Evolutionary conservation across 1,284 basidiomycete species (phyloP), one percentile per base, ranked within the genome.

Genomic region (Cryptococcus sp.): DNA sequence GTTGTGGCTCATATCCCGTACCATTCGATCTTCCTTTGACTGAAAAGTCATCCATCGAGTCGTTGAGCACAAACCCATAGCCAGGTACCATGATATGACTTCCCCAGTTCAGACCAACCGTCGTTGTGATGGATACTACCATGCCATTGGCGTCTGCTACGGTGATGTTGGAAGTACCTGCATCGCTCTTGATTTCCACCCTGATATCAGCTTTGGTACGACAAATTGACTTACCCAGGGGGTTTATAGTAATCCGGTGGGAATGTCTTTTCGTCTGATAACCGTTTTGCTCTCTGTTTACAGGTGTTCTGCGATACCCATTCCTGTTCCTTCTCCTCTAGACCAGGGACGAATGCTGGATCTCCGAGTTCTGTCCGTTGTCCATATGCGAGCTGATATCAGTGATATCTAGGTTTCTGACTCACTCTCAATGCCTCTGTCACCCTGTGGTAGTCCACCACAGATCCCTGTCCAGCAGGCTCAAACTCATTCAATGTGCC

Each of bases 21-120:
- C 59, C 61, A 55, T 76, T 75, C 2, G 64, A 51, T 48, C 60
- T 53, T 4, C 71, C 72, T 46, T 66, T 56, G 5, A 74, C 61
- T 7, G 65, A 66, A 48, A 76, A 76, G 59, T 76, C 74, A 46
- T 74, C 70, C 63, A 74, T 68, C 2, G 58, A 63, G 56, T 74
- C 69, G 55, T 76, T 76, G 36, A 76, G 66, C 13, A 74, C 61
- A 46, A 76, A 61, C 14, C 73, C 72, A 14, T 53, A 65, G 3
- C 61, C 65, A 7, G 72, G 71, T 11, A 73, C 71, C 56, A 75
- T 70, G 54, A 76, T 74, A 35, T 62, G 58, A 11, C 66, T 68
- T 13, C 70, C 74, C 62, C 65, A 76, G 36, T 59, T 59, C 42
- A 68, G 60, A 33, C 71, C 71, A 23, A 76, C 64, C 7, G 73